These are phyloP conservation scores for Aspergillus mulundensis DNA, from an alignment of 495 filamentous ascomycete genomes.

Conservation along the genomic window DNA sequence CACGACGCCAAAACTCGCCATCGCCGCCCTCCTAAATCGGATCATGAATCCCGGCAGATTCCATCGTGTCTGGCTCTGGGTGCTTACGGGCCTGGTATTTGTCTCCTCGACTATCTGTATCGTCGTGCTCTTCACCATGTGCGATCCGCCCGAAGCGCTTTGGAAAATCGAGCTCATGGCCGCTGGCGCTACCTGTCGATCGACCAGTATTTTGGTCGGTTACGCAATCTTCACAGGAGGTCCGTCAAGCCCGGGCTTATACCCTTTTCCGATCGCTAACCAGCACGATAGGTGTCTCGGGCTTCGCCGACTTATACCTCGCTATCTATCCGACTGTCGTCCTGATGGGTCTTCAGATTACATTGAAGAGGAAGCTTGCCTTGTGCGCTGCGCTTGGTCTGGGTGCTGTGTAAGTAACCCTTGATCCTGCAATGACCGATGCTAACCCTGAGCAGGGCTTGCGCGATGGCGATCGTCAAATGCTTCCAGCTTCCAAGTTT, in stretches of 20 bases:
- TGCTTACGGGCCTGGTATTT: slow-evolving; percentile 17
- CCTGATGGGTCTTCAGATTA: slow-evolving; percentile 41
- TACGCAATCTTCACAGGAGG: slow-evolving; percentile 31
- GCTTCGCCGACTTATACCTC: slow-evolving; percentile 44
- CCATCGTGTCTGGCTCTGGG: slow-evolving; percentile 31
- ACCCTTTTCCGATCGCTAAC: background rate
- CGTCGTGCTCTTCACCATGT: slow-evolving; percentile 35
- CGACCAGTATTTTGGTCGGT: slow-evolving; percentile 27
- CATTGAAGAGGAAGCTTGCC: slow-evolving; percentile 42
- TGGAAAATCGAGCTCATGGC: slow-evolving; percentile 36
- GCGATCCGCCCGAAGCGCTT: slow-evolving; percentile 32
- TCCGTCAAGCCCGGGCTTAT: slow-evolving; percentile 11
- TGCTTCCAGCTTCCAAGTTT: slow-evolving; percentile 35
- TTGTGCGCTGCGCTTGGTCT: slow-evolving; percentile 41
- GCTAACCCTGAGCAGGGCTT: slow-evolving; percentile 12
- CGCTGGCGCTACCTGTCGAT: slow-evolving; percentile 27
- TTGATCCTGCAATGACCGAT: background rate
- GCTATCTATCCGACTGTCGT: slow-evolving; percentile 44
- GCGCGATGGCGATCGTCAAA: slow-evolving; percentile 35
- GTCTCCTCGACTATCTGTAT: slow-evolving; percentile 23
- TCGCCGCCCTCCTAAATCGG: slow-evolving; percentile 31
- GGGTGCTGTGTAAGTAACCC: slow-evolving; percentile 25
- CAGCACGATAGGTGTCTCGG: slow-evolving; percentile 23
- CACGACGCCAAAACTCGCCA: slow-evolving; percentile 38
- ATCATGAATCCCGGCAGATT: slow-evolving; percentile 30